phyloP scores from a whole-genome alignment of 2,329 filamentous ascomycete genomes.

The Xenosphaeropsis pyriputrescens region DNA sequence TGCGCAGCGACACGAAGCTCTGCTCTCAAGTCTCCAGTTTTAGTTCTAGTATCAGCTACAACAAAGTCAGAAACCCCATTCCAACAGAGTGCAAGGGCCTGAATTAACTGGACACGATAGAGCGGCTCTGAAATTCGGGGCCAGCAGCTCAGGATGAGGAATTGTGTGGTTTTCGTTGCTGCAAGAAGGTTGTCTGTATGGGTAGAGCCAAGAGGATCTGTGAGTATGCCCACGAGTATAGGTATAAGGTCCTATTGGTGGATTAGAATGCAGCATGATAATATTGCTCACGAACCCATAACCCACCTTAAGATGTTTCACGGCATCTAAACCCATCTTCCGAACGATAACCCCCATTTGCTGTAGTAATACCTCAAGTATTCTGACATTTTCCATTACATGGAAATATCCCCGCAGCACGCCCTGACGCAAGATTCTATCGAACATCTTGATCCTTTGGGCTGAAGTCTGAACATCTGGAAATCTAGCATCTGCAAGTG shows the following conservation, averaged over 20 bases:
- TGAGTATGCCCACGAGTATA: constrained; percentile 47
- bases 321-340: constrained; percentile 43
- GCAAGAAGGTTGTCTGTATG: constrained; percentile 36
- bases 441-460: constrained; percentile 26
- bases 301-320: constrained; percentile 53
- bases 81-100: constrained; percentile 48
- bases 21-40: constrained; percentile 4
- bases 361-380: constrained; percentile 40
- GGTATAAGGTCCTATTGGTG: constrained; percentile 47
- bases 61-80: constrained; percentile 28
- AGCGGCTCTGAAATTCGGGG: constrained; percentile 40
- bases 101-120: constrained; percentile 50
- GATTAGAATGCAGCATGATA: not conserved
- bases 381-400: constrained; percentile 37
- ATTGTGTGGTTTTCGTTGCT: constrained; percentile 35
- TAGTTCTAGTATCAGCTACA: too few relatives aligned
- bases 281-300: constrained; percentile 6
- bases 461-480: constrained; percentile 3
- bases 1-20: constrained; percentile 9
- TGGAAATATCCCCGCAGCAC: constrained; percentile 40
- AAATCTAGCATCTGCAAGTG: constrained; percentile 26
- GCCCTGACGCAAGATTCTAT: constrained; percentile 39
- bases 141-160: constrained; percentile 50
- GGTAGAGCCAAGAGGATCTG: constrained; percentile 50
- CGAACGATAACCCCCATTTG: constrained; percentile 33